Percentiles rank a stretch among this genome's conserved stretches.
These are phyloP conservation scores for Euphorbia pulcherrima DNA, from an alignment of 345 rosid species.

Conservation along the genomic window DNA sequence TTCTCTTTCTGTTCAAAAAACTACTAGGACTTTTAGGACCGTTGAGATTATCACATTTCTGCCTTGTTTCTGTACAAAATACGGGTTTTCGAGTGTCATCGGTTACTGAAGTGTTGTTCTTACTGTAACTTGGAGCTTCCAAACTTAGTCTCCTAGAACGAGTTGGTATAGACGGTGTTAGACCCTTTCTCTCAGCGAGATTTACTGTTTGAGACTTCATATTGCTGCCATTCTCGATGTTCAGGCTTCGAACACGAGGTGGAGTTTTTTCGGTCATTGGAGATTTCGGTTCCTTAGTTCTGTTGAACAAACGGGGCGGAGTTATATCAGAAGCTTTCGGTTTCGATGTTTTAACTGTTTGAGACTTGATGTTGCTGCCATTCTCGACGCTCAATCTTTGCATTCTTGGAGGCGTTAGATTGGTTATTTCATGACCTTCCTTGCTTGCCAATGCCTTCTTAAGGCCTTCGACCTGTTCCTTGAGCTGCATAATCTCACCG, in stretches of 20 bases:
- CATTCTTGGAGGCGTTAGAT: conserved; percentile 33
- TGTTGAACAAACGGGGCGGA: conserved; percentile 52
- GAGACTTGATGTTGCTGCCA: not conserved
- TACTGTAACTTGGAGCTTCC: conserved; percentile 52
- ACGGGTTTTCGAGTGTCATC: conserved; percentile 18
- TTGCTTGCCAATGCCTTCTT: conserved; percentile 68
- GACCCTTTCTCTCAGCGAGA: conserved; percentile 39
- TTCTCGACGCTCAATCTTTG: conserved; percentile 2
- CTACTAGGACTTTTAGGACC: conserved; percentile 57
- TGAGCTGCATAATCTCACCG: conserved; percentile 72
- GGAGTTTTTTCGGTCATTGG: conserved; percentile 60
- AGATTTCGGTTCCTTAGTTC: conserved; percentile 45
- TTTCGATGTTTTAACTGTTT: not conserved
- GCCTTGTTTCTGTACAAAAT: conserved; percentile 21
- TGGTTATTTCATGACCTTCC: conserved; percentile 42
- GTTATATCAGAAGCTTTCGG: conserved; percentile 48
- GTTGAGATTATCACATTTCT: conserved; percentile 31
- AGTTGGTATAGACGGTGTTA: conserved; percentile 39
- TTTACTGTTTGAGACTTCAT: conserved; percentile 37
- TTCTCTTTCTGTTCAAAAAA: conserved; percentile 35
- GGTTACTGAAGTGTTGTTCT: conserved; percentile 30
- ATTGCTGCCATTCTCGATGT: conserved; percentile 51
- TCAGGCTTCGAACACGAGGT: conserved; percentile 58
- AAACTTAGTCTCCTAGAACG: conserved; percentile 56
- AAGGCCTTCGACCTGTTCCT: conserved; percentile 79